Evolutionary conservation across 2,329 filamentous ascomycete species (phyloP), one percentile per base, ranked within the genome.

Genomic region (Coniochaeta prunicola): DNA sequence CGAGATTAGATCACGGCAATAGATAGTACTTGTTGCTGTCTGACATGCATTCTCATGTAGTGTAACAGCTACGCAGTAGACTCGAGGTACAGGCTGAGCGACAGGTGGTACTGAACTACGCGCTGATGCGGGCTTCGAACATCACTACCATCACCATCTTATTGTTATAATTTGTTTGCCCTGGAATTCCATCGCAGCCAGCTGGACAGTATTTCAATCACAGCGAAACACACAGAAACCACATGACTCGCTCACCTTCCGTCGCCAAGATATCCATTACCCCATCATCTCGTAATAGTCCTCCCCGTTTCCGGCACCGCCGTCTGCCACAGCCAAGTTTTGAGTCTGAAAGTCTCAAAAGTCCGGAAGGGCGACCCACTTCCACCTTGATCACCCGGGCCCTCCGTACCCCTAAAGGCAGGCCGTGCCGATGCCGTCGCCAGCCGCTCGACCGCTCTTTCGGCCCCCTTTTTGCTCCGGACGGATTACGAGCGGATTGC

Each of bases 331-430:
- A 26, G 45, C 45, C 45, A 50, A 28, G 45, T 21, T n/a, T n/a
- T n/a, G n/a, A n/a, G n/a, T n/a, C n/a, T n/a, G n/a, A n/a, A n/a
- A n/a, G n/a, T n/a, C n/a, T 50, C 21, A 12, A 30, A 17, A 13
- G 15, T 30, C 45, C 45, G 45, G 45, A 38, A 45, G 45, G 8
- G 45, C 4, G 17, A 9, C 45, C 45, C 45, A 50, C 45, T 30
- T 28, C 21, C 45, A 50, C 6, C 24, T 17, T 45, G 10, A 13
- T 40, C 40, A 24, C 12, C 40, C 45, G 45, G 45, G 5, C 3
- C 21, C 45, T 26, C 53, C 53, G 53, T 2, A 56, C 54, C 54
- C 54, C 54, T 56, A 56, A 56, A 42, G 54, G 54, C 54, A 56
- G 54, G 54, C 54, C 24, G 54, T 42, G 34, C 54, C 54, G 54